Percentiles rank a stretch among this genome's conserved stretches.
Conservation (phyloP, 192 early-diverging fungal genomes). For the Backusella liffmaniae region DNA sequence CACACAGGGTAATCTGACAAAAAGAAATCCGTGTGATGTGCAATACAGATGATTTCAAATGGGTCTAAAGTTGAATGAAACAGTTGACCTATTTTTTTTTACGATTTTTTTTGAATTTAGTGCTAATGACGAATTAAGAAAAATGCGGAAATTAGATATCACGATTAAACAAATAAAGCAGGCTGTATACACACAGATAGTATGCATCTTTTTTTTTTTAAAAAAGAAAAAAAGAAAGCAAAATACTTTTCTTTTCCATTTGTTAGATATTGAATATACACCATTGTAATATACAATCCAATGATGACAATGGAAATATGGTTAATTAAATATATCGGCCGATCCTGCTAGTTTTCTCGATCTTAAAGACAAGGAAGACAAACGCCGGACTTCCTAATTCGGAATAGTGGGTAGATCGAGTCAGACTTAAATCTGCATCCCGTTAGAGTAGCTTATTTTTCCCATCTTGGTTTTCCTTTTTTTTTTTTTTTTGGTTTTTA, state of each 20-base stretch:
- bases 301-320: not conserved
- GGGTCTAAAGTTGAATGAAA: not conserved
- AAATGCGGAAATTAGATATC: not conserved
- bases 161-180: not conserved
- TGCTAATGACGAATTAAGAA: not conserved
- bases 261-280: not conserved
- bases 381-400: constrained; percentile 9
- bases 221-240: not conserved
- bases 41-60: constrained; percentile 7
- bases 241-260: not conserved
- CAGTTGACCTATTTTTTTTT: not conserved
- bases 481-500: not conserved
- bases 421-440: constrained; percentile 4
- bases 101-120: not conserved
- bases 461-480: not conserved
- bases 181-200: too few relatives aligned
- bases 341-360: not conserved
- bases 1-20: not conserved
- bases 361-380: not conserved
- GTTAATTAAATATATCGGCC: not conserved
- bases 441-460: not conserved
- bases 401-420: not conserved
- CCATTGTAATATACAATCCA: not conserved
- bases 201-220: not conserved
- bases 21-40: not conserved